Conservation (phyloP, 495 filamentous ascomycete species). For the Chaetomium fimeti region DNA sequence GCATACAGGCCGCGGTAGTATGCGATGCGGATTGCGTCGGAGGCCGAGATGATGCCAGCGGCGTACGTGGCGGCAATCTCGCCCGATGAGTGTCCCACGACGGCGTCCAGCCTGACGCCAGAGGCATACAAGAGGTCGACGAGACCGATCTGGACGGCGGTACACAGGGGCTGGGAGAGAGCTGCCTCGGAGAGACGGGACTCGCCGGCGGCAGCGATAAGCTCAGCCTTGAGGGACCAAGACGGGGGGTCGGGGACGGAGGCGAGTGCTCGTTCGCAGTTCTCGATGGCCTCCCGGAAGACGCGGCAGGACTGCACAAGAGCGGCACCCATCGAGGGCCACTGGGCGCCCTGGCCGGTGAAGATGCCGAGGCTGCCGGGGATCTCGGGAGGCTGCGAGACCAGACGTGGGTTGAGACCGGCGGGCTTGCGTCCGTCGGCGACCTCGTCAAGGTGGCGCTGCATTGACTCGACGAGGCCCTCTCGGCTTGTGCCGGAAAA, state of each 20-base stretch:
- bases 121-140: slow-evolving; percentile 46
- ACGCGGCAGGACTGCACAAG: background rate
- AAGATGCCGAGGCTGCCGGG: slow-evolving; percentile 26
- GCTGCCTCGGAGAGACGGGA: background rate
- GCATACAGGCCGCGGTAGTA: slow-evolving; percentile 23
- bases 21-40: slow-evolving; percentile 28
- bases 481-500: too few relatives aligned
- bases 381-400: too few relatives aligned
- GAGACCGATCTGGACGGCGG: slow-evolving; percentile 50
- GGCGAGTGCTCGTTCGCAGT: background rate
- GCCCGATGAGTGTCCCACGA: slow-evolving; percentile 61
- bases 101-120: slow-evolving; percentile 44
- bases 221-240: background rate
- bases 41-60: slow-evolving; percentile 37
- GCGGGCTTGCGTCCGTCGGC: background rate
- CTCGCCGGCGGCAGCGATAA: too few relatives aligned
- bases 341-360: slow-evolving; percentile 36
- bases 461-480: too few relatives aligned
- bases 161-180: slow-evolving; percentile 46
- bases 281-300: too few relatives aligned
- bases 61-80: slow-evolving; percentile 57
- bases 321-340: slow-evolving; percentile 39
- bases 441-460: too few relatives aligned
- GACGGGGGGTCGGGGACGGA: background rate
- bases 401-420: too few relatives aligned